Percentiles rank a stretch among this genome's conserved stretches.
phyloP scores from a whole-genome alignment of 176 grass and related monocot species.

The Raddia distichophylla region DNA sequence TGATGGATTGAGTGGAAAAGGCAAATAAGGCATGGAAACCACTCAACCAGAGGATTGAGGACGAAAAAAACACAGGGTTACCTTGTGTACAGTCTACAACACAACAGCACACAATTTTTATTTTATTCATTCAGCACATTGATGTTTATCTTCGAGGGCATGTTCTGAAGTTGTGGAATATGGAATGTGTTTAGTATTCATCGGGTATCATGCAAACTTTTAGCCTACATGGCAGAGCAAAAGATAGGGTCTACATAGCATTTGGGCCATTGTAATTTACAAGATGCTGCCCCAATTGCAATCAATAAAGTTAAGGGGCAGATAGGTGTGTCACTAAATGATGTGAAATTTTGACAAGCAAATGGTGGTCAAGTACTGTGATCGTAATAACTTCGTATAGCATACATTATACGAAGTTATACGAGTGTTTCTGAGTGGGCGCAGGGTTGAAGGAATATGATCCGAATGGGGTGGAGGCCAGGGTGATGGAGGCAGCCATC shows the following conservation, averaged over 20 bases:
- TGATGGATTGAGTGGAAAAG: background rate
- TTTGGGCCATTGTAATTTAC: background rate
- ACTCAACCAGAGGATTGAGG: too few relatives aligned
- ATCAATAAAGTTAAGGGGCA: background rate
- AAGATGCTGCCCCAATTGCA: background rate
- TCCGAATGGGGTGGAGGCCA: slow-evolving; percentile 72
- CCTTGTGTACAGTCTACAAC: background rate
- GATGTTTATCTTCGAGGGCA: background rate
- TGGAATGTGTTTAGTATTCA: background rate
- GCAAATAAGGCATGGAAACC: background rate
- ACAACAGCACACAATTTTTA: background rate
- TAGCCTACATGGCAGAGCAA: background rate
- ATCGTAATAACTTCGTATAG: too few relatives aligned
- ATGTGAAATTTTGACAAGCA: slow-evolving; percentile 16
- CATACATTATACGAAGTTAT: too few relatives aligned
- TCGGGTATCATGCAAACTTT: background rate
- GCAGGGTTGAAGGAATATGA: slow-evolving; percentile 84
- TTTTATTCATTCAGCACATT: background rate
- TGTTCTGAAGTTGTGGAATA: background rate
- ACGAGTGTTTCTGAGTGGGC: slow-evolving; percentile 5
- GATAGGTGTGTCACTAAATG: background rate
- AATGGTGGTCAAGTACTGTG: background rate
- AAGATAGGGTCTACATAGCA: background rate
- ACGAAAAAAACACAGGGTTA: background rate
- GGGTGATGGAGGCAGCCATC: slow-evolving; percentile 67